phyloP scores from a whole-genome alignment of 306 rosid species.

The Medicago ruthenica region DNA sequence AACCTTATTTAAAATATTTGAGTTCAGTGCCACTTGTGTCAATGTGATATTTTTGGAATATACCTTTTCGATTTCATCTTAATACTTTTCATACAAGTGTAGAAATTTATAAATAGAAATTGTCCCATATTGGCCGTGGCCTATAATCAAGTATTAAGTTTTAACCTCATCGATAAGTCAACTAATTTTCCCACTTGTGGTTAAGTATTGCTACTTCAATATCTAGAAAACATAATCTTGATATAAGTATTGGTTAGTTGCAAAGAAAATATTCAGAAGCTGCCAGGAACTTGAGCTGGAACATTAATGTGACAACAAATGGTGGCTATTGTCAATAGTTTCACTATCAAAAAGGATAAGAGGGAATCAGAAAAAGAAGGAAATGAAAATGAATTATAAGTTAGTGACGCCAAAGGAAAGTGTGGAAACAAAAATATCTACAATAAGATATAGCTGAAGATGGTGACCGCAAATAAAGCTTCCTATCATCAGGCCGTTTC shows the following conservation, averaged over 20 bases:
- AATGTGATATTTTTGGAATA: not conserved
- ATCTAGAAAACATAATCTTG: not conserved
- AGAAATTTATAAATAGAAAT: conserved; percentile 2
- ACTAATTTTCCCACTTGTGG: conserved; percentile 11
- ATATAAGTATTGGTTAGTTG: conserved; percentile 34
- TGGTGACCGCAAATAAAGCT: conserved; percentile 28
- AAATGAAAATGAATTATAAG: conserved; percentile 6
- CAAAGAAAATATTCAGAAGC: conserved; percentile 18
- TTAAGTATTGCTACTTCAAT: not conserved
- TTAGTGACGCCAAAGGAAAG: not conserved
- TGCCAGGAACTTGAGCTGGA: conserved; percentile 22
- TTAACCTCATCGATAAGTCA: not conserved
- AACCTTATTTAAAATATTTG: too few relatives aligned
- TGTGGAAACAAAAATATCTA: conserved; percentile 34
- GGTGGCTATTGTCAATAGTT: conserved; percentile 26
- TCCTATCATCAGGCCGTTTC: too few relatives aligned
- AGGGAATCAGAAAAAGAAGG: conserved; percentile 38
- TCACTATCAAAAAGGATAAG: conserved; percentile 35
- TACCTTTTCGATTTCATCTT: not conserved
- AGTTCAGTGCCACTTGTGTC: too few relatives aligned
- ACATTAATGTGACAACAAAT: conserved; percentile 12
- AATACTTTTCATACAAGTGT: not conserved
- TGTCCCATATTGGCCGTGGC: not conserved
- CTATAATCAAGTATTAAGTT: not conserved
- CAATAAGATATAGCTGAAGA: conserved; percentile 4